phyloP scores from a whole-genome alignment of 2,329 filamentous ascomycete genomes.

The Podosphaera xanthii region DNA sequence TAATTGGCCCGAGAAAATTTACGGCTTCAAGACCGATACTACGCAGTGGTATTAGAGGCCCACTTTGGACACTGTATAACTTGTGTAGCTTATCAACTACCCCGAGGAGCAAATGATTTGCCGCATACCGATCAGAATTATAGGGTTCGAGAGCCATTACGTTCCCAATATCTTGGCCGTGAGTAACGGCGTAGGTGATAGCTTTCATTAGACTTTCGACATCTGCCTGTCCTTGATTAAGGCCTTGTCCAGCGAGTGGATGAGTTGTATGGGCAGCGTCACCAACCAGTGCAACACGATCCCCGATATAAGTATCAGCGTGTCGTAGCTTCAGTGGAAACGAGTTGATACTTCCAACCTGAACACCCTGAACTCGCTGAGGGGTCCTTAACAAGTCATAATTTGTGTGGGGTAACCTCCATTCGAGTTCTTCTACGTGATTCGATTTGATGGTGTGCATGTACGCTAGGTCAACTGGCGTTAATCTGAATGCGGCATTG shows the following conservation, averaged over 20 bases:
- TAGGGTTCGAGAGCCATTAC: slow-evolving; percentile 62
- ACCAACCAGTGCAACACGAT: slow-evolving; percentile 77
- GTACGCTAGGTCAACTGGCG: slow-evolving; percentile 57
- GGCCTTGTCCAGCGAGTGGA: slow-evolving; percentile 77
- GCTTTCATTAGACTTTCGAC: slow-evolving; percentile 54
- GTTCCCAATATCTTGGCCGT: slow-evolving; percentile 73
- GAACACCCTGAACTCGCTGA: slow-evolving; percentile 43
- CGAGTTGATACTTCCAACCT: slow-evolving; percentile 59
- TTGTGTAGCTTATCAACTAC: slow-evolving; percentile 82
- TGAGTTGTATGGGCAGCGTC: slow-evolving; percentile 92
- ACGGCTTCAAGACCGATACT: slow-evolving; percentile 57
- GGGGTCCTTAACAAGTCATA: slow-evolving; percentile 34
- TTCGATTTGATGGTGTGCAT: slow-evolving; percentile 41
- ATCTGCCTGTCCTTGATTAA: slow-evolving; percentile 85
- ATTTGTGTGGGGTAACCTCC: slow-evolving; percentile 53
- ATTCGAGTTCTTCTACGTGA: slow-evolving; percentile 56
- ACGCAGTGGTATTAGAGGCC: slow-evolving; percentile 58
- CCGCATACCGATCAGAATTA: slow-evolving; percentile 54
- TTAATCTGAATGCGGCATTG: slow-evolving; percentile 77
- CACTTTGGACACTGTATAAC: slow-evolving; percentile 60
- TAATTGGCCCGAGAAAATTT: slow-evolving; percentile 50
- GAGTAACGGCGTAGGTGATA: slow-evolving; percentile 52
- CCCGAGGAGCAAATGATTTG: slow-evolving; percentile 58
- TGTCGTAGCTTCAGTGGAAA: slow-evolving; percentile 85
- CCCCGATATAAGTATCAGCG: slow-evolving; percentile 77